Base-by-base conservation (phyloP, 2,329 filamentous ascomycete genomes). In the Colletotrichum magnum region DNA sequence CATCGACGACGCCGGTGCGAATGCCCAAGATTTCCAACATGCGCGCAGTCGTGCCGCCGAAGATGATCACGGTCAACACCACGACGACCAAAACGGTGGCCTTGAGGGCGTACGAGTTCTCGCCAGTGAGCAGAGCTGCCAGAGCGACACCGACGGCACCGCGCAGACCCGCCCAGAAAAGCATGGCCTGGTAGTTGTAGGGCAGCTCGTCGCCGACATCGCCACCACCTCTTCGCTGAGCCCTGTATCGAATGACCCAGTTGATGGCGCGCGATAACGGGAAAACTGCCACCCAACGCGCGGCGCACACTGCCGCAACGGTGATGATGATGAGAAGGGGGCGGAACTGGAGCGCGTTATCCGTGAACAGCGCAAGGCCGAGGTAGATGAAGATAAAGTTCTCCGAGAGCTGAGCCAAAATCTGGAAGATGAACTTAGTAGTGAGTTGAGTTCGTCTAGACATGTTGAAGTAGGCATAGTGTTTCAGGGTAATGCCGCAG, bases 301-400 rank as follows among this genome's bases (percentile, higher is more conserved):
- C 95, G 12, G 93, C 91, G 75, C 95, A 98, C 59, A 99, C 97
- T 5, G 96, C 95, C 56, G 95, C 84, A 4, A 97, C 91, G 0
- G 95, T 95, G 73, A 99, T 90, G 64, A 99, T 92, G 75, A 98
- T 98, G 76, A 99, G 94, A 3, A 97, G 89, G 0, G 96, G 96
- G 77, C 98, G 97, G 83, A 97, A 99, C 69, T 94, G 90, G 26
- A 98, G 86, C 58, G 93, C 90, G 60, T 90, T 91, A 75, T 98
- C 95, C 3, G 96, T 98, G 79, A 99, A 98, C 32, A 99, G 87
- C 0, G 96, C 97, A 3, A 99, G 86, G 6, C 96, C 96, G 0
- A 99, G 89, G 77, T 99, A 99, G 80, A 99, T 99, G 84, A 99
- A 99, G 81, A 99, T 99, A 79, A 99, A 99, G 81, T 99, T 99